These are phyloP conservation scores for Zelopaecilomyces penicillatus DNA, from an alignment of 2,329 filamentous ascomycete species.

Conservation along the genomic window DNA sequence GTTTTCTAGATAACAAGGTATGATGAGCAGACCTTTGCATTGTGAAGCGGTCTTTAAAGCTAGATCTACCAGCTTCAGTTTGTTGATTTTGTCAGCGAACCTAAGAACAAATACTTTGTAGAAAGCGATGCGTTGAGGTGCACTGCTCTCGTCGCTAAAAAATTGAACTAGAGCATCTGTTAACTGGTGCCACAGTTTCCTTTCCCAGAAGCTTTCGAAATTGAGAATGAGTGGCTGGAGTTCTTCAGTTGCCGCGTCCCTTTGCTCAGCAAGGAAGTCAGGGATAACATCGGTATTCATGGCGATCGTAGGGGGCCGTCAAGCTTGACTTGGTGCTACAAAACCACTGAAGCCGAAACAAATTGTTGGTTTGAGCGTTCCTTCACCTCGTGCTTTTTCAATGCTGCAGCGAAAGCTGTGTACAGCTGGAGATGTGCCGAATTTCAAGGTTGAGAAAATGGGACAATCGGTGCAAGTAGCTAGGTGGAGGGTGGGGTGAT, in stretches of 20 bases:
- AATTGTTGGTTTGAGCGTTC: no score
- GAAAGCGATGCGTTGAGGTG: conserved; percentile 74
- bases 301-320: no score
- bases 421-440: no score
- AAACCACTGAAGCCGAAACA: no score
- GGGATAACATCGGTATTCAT: conserved; percentile 87
- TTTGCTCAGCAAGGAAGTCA: conserved; percentile 86
- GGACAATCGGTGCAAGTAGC: no score
- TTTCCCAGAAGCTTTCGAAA: conserved; percentile 96
- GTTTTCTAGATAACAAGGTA: not conserved
- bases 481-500: no score
- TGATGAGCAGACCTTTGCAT: conserved; percentile 61
- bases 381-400: no score
- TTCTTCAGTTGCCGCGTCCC: conserved; percentile 78
- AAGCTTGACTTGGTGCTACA: no score
- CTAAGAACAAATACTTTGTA: conserved; percentile 93
- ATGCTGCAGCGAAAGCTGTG: no score
- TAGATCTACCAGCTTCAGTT: conserved; percentile 89
- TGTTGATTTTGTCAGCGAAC: conserved; percentile 98
- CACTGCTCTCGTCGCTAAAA: conserved; percentile 76
- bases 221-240: conserved; percentile 80
- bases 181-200: conserved; percentile 98
- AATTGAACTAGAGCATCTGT: conserved; percentile 82
- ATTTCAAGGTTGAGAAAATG: no score
- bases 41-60: conserved; percentile 80